Conservation (phyloP, 257 asterid species). For the Scutellaria minor region DNA sequence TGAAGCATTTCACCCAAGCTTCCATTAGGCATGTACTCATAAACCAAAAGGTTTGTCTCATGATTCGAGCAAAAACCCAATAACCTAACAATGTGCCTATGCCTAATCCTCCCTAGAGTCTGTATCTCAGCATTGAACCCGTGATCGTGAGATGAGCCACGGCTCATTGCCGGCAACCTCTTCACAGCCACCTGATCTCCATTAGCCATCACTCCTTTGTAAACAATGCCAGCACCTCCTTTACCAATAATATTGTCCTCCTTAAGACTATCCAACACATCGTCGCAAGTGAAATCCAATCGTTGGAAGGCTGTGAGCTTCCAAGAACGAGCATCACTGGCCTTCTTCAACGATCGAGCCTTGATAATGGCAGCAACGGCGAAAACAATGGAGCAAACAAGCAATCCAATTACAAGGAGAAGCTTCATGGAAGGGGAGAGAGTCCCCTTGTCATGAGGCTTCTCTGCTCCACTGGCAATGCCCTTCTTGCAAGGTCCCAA, state of each 20-base stretch:
- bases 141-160: conserved; percentile 92
- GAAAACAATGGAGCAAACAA: conserved; percentile 83
- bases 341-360: conserved; percentile 81
- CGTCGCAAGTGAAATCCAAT: conserved; percentile 82
- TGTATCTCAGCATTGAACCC: conserved; percentile 97
- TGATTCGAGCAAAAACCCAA: conserved; percentile 92
- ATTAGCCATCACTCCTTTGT: conserved; percentile 77
- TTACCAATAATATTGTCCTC: conserved; percentile 94
- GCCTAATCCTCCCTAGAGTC: conserved; percentile 93
- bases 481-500: conserved; percentile 87
- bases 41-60: conserved; percentile 86
- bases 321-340: conserved; percentile 87
- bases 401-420: conserved; percentile 77
- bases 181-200: conserved; percentile 91
- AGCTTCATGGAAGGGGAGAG: conserved; percentile 87
- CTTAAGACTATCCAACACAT: conserved; percentile 77
- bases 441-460: conserved; percentile 62
- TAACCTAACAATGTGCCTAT: conserved; percentile 86
- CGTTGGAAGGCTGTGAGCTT: conserved; percentile 96
- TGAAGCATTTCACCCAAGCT: conserved; percentile 94
- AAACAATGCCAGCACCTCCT: conserved; percentile 97
- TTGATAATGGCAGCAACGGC: conserved; percentile 88
- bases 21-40: conserved; percentile 97
- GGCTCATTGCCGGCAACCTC: conserved; percentile 79
- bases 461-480: conserved; percentile 49